Conservation (phyloP, 257 asterid genomes). For the Nicotiana paniculata region DNA sequence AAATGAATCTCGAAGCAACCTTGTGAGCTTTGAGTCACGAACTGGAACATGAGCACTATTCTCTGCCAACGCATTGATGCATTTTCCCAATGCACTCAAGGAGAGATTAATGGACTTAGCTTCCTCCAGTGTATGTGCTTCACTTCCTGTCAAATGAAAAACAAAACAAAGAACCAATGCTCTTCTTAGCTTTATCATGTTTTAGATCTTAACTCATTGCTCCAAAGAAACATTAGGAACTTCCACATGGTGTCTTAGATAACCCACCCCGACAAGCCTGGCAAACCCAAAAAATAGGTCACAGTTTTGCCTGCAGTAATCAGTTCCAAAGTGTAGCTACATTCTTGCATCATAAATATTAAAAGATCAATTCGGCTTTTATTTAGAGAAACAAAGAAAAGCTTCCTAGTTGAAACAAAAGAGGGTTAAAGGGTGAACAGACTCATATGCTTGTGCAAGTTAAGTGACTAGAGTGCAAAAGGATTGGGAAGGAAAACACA, state of each 20-base stretch:
- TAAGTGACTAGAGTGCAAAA: not conserved
- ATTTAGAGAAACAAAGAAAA: not conserved
- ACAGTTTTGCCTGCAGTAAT: not conserved
- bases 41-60: constrained; percentile 88
- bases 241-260: not conserved
- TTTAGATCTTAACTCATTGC: not conserved
- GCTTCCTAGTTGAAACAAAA: not conserved
- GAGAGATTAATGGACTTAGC: constrained; percentile 90
- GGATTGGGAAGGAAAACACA: not conserved
- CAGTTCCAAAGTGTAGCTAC: not conserved
- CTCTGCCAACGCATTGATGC: constrained; percentile 94
- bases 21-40: constrained; percentile 88
- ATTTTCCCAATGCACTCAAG: constrained; percentile 81
- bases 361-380: not conserved
- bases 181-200: not conserved
- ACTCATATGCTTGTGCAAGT: not conserved
- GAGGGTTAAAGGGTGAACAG: not conserved
- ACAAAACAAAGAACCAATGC: not conserved
- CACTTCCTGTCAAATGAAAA: constrained; percentile 56
- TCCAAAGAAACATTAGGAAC: not conserved
- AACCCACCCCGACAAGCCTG: not conserved
- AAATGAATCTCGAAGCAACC: constrained; percentile 90
- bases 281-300: not conserved
- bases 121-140: constrained; percentile 76
- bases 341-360: not conserved